These are phyloP conservation scores for Lactarius psammicola DNA, from an alignment of 768 basidiomycete species.

Conservation along the genomic window DNA sequence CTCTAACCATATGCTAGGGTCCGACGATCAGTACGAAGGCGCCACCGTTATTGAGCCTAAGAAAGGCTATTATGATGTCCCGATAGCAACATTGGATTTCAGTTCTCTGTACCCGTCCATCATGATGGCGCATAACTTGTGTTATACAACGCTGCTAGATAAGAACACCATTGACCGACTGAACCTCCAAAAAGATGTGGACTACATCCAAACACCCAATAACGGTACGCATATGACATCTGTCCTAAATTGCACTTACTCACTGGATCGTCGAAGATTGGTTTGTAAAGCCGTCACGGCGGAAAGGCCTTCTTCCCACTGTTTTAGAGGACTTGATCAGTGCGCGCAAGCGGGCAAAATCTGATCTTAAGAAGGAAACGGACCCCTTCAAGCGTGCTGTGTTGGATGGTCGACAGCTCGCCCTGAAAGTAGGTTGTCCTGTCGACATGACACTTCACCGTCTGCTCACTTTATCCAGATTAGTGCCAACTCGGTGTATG, in stretches of 20 bases:
- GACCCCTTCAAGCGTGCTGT: constrained; percentile 98
- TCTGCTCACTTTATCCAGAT: constrained; percentile 52
- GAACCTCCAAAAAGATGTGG: constrained; percentile 73
- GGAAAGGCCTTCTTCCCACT: constrained; percentile 89
- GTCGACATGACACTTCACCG: background rate
- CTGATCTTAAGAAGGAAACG: constrained; percentile 93
- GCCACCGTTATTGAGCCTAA: constrained; percentile 98
- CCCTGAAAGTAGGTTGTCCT: constrained; percentile 68
- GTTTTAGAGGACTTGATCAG: constrained; percentile 91
- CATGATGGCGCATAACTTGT: constrained; percentile 99
- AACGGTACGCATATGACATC: constrained; percentile 59
- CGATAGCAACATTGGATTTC: constrained; percentile 98
- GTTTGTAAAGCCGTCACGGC: constrained; percentile 67
- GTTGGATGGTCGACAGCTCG: constrained; percentile 94
- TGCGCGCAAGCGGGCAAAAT: constrained; percentile 92
- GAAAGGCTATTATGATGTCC: constrained; percentile 93
- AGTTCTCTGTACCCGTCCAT: constrained; percentile 98
- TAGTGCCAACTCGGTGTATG: constrained; percentile 98
- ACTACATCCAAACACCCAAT: constrained; percentile 95
- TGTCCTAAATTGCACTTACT: constrained; percentile 2
- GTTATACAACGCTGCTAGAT: constrained; percentile 95
- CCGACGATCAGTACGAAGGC: constrained; percentile 97
- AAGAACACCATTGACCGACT: constrained; percentile 74
- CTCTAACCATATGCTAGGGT: constrained; percentile 45
- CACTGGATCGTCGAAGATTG: constrained; percentile 53